phyloP scores from a whole-genome alignment of 352 stramenopile species.

The Saprolegnia parasitica region DNA sequence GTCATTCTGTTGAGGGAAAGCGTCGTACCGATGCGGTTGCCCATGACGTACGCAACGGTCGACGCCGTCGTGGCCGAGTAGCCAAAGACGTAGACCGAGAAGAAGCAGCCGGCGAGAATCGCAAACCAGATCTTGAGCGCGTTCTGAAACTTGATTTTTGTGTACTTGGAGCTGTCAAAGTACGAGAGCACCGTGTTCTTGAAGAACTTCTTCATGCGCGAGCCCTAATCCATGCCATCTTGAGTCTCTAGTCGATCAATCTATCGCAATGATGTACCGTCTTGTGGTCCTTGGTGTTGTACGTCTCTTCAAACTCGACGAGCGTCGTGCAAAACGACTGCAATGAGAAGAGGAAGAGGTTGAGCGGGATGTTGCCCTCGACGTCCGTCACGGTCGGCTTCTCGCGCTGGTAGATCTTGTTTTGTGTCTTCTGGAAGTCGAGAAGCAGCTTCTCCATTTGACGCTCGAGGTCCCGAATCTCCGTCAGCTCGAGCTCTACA shows the following conservation, averaged over 20 bases:
- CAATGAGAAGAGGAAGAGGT: slow-evolving; percentile 80
- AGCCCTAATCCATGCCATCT: slow-evolving; percentile 23
- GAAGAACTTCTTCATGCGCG: slow-evolving; percentile 51
- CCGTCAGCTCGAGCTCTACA: slow-evolving; percentile 48
- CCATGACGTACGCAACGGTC: slow-evolving; percentile 72
- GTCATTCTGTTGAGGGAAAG: too few species aligned
- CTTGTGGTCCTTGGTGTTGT: slow-evolving; percentile 59
- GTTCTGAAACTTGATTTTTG: slow-evolving; percentile 36
- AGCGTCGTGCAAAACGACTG: slow-evolving; percentile 78
- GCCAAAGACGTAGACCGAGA: slow-evolving; percentile 69
- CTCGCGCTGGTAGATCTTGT: slow-evolving; percentile 45
- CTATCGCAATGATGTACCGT: slow-evolving; percentile 20
- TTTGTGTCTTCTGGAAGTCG: slow-evolving; percentile 58
- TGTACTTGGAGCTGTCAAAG: slow-evolving; percentile 46
- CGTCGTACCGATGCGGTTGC: slow-evolving; percentile 59
- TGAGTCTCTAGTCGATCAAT: neutral
- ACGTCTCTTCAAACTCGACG: slow-evolving; percentile 58
- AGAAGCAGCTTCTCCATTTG: slow-evolving; percentile 70
- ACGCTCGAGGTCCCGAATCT: slow-evolving; percentile 42
- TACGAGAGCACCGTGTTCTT: slow-evolving; percentile 44
- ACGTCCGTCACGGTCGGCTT: slow-evolving; percentile 61
- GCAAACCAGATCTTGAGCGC: slow-evolving; percentile 57
- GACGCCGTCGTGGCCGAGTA: slow-evolving; percentile 62
- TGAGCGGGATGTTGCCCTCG: slow-evolving; percentile 70
- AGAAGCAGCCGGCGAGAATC: slow-evolving; percentile 58